A percentile compares a stretch with the other conserved stretches of the same genome.
Evolutionary conservation across 192 early-diverging fungal species (phyloP).

Genomic region (Entomortierella beljakovae): DNA sequence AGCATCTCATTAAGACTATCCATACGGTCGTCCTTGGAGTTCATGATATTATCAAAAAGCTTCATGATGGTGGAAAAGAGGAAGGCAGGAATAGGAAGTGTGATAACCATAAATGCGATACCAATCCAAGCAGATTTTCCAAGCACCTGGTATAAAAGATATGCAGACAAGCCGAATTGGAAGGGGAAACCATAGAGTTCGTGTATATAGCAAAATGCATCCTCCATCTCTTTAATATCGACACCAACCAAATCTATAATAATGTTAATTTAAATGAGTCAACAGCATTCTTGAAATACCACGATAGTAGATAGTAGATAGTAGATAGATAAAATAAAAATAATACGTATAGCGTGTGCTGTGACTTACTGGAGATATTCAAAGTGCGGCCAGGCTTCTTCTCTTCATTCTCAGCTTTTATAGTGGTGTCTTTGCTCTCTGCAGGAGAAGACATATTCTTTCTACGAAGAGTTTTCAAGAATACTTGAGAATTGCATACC

Average conservation of each 20-base stretch:
- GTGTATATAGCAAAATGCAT: constrained; percentile 23
- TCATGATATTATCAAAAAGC: constrained; percentile 65
- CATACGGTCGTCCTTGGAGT: constrained; percentile 79
- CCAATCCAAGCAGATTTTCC: constrained; percentile 85
- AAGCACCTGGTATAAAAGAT: constrained; percentile 76
- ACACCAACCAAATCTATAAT: constrained; percentile 44
- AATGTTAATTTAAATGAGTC: neutral
- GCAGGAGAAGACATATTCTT: constrained; percentile 53
- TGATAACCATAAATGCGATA: constrained; percentile 71
- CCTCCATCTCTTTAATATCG: constrained; percentile 38
- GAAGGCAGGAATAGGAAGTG: constrained; percentile 68
- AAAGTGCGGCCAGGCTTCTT: constrained; percentile 12
- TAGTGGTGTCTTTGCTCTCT: constrained; percentile 3
- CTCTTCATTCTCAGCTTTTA: constrained; percentile 30
- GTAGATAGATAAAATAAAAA: constrained; percentile 7
- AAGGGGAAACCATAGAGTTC: constrained; percentile 70
- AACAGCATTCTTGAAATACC: too few species aligned
- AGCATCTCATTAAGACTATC: constrained; percentile 83
- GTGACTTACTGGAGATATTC: constrained; percentile 42
- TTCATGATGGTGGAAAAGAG: constrained; percentile 55
- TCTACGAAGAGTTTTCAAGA: constrained; percentile 59
- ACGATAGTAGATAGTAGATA: too few species aligned
- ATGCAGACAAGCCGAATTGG: constrained; percentile 69
- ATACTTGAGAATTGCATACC: constrained; percentile 57
- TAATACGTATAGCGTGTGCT: neutral